Evolutionary conservation across 257 asterid species (phyloP).

Genomic region (Agastache rugosa): DNA sequence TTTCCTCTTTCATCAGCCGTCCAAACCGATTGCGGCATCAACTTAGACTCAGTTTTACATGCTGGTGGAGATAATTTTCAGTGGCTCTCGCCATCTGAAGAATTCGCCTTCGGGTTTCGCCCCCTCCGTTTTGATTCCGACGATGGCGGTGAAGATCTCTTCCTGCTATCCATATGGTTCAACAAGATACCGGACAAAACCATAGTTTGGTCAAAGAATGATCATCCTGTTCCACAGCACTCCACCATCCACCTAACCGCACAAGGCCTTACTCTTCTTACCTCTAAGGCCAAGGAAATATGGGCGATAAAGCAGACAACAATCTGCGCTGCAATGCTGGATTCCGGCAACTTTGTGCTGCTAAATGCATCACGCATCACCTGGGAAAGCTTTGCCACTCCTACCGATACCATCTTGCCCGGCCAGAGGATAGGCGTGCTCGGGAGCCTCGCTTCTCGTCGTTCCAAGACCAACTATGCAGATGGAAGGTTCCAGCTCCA

Average conservation of each 20-base stretch:
- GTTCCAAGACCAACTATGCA: conserved; percentile 35
- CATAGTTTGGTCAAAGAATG: conserved; percentile 46
- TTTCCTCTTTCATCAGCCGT: conserved; percentile 13
- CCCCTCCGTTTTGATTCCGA: conserved; percentile 6
- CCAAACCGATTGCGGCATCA: conserved; percentile 32
- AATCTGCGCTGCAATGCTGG: conserved; percentile 45
- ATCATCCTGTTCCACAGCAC: conserved; percentile 37
- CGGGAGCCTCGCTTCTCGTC: conserved; percentile 37
- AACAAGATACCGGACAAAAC: conserved; percentile 47
- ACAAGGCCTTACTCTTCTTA: conserved; percentile 41
- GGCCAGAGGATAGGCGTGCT: conserved; percentile 34
- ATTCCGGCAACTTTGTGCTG: conserved; percentile 53
- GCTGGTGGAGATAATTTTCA: conserved; percentile 31
- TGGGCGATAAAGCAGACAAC: conserved; percentile 25
- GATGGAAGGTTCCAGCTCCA: conserved; percentile 44
- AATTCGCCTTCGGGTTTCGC: conserved; percentile 56
- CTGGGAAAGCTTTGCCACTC: conserved; percentile 46
- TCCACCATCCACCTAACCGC: conserved; percentile 41
- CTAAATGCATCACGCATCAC: not conserved
- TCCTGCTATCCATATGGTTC: conserved; percentile 52
- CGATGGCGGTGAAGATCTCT: conserved; percentile 29
- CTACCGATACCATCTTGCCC: conserved; percentile 55
- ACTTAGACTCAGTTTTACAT: conserved; percentile 20
- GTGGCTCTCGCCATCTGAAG: conserved; percentile 49
- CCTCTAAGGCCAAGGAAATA: conserved; percentile 3